Evolutionary conservation across 2,329 filamentous ascomycete species (phyloP).

Genomic region (Neofusicoccum cordaticola): DNA sequence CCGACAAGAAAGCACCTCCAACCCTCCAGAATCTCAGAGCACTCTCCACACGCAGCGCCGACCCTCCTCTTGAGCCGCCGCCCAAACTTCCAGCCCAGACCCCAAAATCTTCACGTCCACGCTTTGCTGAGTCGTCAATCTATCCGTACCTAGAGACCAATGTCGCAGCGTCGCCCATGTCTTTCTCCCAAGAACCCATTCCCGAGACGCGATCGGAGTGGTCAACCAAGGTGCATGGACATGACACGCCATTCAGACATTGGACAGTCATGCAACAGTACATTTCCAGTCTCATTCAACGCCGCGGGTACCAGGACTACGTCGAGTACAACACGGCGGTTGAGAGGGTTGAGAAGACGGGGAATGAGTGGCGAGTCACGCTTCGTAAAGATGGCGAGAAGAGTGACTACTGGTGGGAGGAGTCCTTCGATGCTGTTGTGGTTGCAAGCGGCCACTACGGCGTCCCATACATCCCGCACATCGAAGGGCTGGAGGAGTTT

Average conservation of each 20-base stretch:
- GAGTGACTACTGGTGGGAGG: conserved; percentile 60
- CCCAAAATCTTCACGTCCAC: conserved; percentile 43
- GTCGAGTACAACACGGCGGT: conserved; percentile 60
- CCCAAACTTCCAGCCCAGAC: conserved; percentile 47
- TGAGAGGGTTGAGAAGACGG: conserved; percentile 54
- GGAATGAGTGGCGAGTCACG: conserved; percentile 52
- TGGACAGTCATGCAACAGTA: conserved; percentile 58
- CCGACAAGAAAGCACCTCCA: conserved; percentile 35
- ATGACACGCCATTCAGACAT: conserved; percentile 60
- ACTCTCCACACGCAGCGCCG: conserved; percentile 51
- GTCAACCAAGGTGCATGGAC: conserved; percentile 51
- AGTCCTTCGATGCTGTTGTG: conserved; percentile 61
- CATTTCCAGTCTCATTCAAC: conserved; percentile 51
- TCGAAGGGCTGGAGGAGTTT: conserved; percentile 50
- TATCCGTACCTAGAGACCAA: conserved; percentile 67
- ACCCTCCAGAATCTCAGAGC: conserved; percentile 43
- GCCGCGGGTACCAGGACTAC: conserved; percentile 53
- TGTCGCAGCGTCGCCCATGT: conserved; percentile 58
- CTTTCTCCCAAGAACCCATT: conserved; percentile 57
- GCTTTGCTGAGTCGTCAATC: conserved; percentile 58
- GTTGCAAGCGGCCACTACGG: conserved; percentile 61
- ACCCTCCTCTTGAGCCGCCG: conserved; percentile 50
- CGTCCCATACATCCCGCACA: conserved; percentile 55
- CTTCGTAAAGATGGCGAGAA: conserved; percentile 42
- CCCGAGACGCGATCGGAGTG: conserved; percentile 42